Evolutionary conservation across 2,329 filamentous ascomycete species (phyloP).

Genomic region (Chaetomiaceae sp.): DNA sequence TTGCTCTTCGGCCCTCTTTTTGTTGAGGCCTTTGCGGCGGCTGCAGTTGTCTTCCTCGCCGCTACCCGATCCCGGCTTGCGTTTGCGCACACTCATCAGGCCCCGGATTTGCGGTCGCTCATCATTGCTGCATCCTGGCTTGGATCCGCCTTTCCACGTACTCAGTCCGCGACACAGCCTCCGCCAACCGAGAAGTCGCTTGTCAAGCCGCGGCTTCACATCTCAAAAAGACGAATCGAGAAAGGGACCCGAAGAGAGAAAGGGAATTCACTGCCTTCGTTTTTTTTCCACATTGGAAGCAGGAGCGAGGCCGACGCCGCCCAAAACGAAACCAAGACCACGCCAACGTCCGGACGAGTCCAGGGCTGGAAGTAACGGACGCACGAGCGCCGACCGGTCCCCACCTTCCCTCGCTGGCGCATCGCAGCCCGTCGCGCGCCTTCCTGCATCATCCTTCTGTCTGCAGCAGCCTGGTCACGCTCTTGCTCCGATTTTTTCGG

Average conservation of each 20-base stretch:
- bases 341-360: slow-evolving; percentile 12
- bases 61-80: slow-evolving; percentile 7
- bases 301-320: not conserved
- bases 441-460: not conserved
- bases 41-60: slow-evolving; percentile 7
- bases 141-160: slow-evolving; percentile 2
- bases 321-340: not conserved
- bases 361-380: slow-evolving; percentile 21
- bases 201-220: not conserved
- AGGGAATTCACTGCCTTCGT: no score
- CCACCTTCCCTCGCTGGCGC: slow-evolving; percentile 23
- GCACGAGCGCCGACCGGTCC: slow-evolving; percentile 22
- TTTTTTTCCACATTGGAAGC: not conserved
- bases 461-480: slow-evolving; percentile 30
- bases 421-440: slow-evolving; percentile 22
- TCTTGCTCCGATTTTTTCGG: slow-evolving; percentile 8
- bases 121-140: not conserved
- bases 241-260: not conserved
- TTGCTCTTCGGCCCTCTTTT: not conserved
- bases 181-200: slow-evolving; percentile 5
- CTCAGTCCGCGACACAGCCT: slow-evolving; percentile 10
- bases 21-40: not conserved
- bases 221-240: not conserved
- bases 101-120: slow-evolving; percentile 8
- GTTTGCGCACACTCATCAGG: slow-evolving; percentile 5